A percentile compares a stretch with the other conserved stretches of the same genome.
Conservation (phyloP, 2,329 filamentous ascomycete species). For the Neurospora crassa region DNA sequence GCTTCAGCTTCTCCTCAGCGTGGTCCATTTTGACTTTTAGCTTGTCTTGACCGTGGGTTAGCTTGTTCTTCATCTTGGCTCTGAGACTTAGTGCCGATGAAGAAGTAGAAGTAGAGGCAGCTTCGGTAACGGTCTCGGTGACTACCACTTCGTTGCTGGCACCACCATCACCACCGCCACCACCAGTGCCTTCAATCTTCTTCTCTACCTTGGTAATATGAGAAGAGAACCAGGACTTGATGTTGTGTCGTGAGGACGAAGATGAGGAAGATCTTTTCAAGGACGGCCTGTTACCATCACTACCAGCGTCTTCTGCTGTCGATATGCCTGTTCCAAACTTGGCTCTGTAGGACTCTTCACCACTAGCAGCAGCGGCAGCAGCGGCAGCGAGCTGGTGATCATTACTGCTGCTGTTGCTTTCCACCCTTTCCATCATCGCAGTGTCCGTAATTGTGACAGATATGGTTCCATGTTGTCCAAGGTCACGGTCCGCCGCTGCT, state of each 20-base stretch:
- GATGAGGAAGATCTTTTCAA: neutral
- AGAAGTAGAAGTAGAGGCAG: neutral
- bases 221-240: neutral
- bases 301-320: no score
- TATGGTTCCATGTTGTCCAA: neutral
- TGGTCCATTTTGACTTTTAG: neutral
- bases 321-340: neutral
- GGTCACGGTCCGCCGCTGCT: neutral
- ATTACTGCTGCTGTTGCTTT: neutral
- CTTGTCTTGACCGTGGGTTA: neutral
- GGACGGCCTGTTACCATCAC: neutral
- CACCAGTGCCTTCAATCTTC: neutral
- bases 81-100: neutral
- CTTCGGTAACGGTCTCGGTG: neutral
- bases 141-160: neutral
- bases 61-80: neutral
- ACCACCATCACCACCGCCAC: neutral
- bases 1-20: neutral
- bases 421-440: neutral
- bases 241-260: neutral
- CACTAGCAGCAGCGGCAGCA: neutral
- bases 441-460: neutral
- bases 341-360: neutral
- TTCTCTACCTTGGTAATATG: neutral
- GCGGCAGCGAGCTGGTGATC: neutral